These are phyloP conservation scores for Sungouiozyma intestinalis DNA, from an alignment of 805 yeast species.

Conservation along the genomic window DNA sequence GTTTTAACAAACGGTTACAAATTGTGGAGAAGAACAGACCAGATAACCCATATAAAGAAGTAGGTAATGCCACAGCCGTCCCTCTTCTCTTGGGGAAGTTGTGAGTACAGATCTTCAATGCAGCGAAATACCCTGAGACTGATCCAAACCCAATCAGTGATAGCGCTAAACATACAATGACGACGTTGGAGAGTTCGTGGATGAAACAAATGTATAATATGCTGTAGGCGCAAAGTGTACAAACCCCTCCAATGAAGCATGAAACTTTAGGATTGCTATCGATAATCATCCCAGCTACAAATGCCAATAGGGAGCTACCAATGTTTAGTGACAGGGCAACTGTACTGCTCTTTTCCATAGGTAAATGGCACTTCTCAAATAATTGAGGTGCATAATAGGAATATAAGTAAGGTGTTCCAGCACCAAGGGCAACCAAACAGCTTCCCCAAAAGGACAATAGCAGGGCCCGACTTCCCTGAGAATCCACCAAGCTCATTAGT, in stretches of 20 bases:
- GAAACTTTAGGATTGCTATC: conserved; percentile 46
- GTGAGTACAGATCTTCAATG: conserved; percentile 37
- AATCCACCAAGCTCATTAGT: not conserved
- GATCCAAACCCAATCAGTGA: conserved; percentile 55
- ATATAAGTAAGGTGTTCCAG: conserved; percentile 68
- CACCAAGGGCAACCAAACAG: conserved; percentile 46
- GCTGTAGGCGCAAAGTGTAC: conserved; percentile 46
- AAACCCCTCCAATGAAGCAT: conserved; percentile 42
- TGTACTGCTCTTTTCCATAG: conserved; percentile 52
- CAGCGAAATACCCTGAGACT: conserved; percentile 46
- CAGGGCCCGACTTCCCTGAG: not conserved
- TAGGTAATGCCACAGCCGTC: conserved; percentile 58
- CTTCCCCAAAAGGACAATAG: conserved; percentile 19
- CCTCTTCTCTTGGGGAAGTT: conserved; percentile 68
- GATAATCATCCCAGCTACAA: conserved; percentile 59
- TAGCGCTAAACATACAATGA: conserved; percentile 40
- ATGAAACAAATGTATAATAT: conserved; percentile 40
- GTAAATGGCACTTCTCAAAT: conserved; percentile 43
- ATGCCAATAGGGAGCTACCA: conserved; percentile 61
- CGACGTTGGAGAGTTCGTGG: conserved; percentile 31
- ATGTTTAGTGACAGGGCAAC: conserved; percentile 51
- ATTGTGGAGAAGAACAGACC: conserved; percentile 54
- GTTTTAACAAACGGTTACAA: conserved; percentile 42
- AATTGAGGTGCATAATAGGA: conserved; percentile 72
- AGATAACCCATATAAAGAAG: conserved; percentile 59